A percentile compares a stretch with the other conserved stretches of the same genome.
Evolutionary conservation across 2,329 filamentous ascomycete species (phyloP).

Genomic region (Aureobasidium sp.): DNA sequence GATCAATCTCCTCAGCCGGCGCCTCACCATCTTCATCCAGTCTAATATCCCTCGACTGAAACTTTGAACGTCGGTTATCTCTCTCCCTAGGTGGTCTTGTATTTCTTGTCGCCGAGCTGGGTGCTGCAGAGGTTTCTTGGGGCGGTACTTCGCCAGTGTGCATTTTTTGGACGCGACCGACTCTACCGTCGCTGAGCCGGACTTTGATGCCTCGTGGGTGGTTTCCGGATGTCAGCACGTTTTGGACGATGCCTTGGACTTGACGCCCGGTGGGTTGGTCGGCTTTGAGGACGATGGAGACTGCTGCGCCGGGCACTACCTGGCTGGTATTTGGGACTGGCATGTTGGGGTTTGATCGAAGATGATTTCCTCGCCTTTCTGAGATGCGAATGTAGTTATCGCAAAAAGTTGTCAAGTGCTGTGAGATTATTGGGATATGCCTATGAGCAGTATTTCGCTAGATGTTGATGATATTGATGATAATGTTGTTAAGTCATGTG

Average conservation of each 20-base stretch:
- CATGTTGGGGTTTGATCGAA: not conserved
- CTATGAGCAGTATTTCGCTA: not conserved
- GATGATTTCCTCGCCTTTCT: not conserved
- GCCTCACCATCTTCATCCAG: conserved; percentile 27
- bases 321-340: conserved; percentile 31
- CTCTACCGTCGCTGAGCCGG: conserved; percentile 60
- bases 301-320: conserved; percentile 55
- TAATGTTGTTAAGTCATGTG: not conserved
- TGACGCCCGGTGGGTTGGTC: conserved; percentile 70
- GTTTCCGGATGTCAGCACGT: conserved; percentile 64
- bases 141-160: not conserved
- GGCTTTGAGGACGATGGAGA: conserved; percentile 68
- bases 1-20: conserved; percentile 37
- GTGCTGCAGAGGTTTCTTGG: conserved; percentile 12
- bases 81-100: conserved; percentile 3
- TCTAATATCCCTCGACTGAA: conserved; percentile 17
- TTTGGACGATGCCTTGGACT: conserved; percentile 58
- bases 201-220: conserved; percentile 77
- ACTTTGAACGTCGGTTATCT: conserved; percentile 6
- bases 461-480: not conserved
- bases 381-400: not conserved
- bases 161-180: conserved; percentile 67
- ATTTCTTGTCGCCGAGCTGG: not conserved
- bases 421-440: not conserved
- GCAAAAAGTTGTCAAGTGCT: not conserved